Evolutionary conservation across 2,329 filamentous ascomycete species (phyloP).

Genomic region (Domatiomyces globalis): DNA sequence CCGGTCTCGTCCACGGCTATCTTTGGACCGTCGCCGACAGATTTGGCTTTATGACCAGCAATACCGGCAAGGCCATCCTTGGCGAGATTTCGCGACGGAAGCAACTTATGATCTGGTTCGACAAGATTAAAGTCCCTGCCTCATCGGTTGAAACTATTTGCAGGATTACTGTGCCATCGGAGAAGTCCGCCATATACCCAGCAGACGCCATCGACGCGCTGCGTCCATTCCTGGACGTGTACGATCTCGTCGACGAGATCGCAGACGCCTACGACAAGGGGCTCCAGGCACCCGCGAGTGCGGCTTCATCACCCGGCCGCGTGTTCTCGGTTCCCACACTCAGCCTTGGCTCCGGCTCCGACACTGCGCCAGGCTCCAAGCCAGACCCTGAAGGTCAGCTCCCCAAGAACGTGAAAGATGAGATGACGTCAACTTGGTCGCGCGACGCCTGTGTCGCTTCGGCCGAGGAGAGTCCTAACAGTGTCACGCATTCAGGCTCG

Average conservation of each 20-base stretch:
- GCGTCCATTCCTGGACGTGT: conserved; percentile 60
- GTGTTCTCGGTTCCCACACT: conserved; percentile 49
- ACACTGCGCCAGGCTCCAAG: conserved; percentile 22
- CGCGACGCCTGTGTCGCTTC: conserved; percentile 57
- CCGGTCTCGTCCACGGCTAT: conserved; percentile 77
- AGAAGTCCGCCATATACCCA: conserved; percentile 33
- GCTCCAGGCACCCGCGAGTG: conserved; percentile 49
- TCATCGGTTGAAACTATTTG: conserved; percentile 48
- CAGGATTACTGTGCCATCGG: conserved; percentile 25
- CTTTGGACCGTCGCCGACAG: conserved; percentile 66
- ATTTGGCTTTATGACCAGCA: conserved; percentile 59
- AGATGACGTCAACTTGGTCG: conserved; percentile 68
- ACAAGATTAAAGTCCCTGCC: conserved; percentile 57
- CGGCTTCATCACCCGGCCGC: conserved; percentile 56
- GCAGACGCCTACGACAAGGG: conserved; percentile 54
- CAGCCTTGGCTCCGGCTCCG: conserved; percentile 32
- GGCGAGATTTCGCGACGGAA: conserved; percentile 63
- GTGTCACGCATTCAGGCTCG: conserved; percentile 35
- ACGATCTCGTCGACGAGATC: conserved; percentile 59
- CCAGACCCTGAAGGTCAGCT: conserved; percentile 39
- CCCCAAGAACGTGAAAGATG: conserved; percentile 52
- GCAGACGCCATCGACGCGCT: conserved; percentile 46
- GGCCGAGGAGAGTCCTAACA: conserved; percentile 41
- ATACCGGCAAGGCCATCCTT: conserved; percentile 55
- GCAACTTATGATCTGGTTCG: conserved; percentile 64